A percentile compares a stretch with the other conserved stretches of the same genome.
phyloP scores from a whole-genome alignment of 192 early-diverging fungal genomes.

The Podila horticola region DNA sequence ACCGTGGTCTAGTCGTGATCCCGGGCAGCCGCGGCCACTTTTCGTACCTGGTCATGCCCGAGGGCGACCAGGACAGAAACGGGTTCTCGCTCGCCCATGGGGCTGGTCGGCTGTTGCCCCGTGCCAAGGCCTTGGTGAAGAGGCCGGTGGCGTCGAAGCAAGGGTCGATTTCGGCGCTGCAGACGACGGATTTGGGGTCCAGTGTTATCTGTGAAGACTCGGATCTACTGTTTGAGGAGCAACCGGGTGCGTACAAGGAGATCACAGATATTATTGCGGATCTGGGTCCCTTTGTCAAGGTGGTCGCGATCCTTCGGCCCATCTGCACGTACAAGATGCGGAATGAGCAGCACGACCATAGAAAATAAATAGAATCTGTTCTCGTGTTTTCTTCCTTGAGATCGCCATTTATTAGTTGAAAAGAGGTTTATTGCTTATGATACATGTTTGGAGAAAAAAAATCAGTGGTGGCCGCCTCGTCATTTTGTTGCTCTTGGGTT shows the following conservation, averaged over 20 bases:
- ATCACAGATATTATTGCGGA: constrained; percentile 64
- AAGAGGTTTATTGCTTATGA: too few species aligned
- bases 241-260: constrained; percentile 70
- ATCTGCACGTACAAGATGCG: constrained; percentile 69
- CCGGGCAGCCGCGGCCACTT: constrained; percentile 68
- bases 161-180: constrained; percentile 42
- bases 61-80: constrained; percentile 52
- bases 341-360: constrained; percentile 17
- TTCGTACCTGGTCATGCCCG: constrained; percentile 65
- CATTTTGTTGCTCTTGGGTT: too few species aligned
- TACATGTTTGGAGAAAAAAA: too few species aligned
- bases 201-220: constrained; percentile 67
- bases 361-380: background rate
- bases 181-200: constrained; percentile 56
- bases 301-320: constrained; percentile 62
- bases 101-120: constrained; percentile 61
- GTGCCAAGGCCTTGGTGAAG: constrained; percentile 54
- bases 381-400: background rate
- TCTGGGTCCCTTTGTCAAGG: constrained; percentile 54
- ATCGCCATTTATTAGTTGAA: too few species aligned
- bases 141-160: constrained; percentile 42
- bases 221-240: constrained; percentile 64
- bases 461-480: too few species aligned
- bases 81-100: constrained; percentile 69
- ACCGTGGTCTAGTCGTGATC: constrained; percentile 64